Evolutionary conservation across 2,329 filamentous ascomycete genomes (phyloP), one percentile per base, ranked within the genome.

Genomic region (Ilyonectria robusta): DNA sequence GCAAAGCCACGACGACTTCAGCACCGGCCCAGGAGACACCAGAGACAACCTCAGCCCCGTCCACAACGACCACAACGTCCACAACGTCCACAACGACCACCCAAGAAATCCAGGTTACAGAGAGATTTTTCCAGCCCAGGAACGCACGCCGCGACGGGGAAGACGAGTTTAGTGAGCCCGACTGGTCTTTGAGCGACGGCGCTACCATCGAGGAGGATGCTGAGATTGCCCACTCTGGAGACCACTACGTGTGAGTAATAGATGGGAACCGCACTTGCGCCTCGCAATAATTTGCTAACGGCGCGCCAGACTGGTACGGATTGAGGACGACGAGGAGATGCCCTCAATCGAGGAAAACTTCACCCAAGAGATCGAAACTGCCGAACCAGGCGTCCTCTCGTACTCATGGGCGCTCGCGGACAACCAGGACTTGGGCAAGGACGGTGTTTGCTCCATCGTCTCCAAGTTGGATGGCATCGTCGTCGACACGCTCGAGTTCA

Each of bases 341-440:
- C 59, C 59, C 11, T 54, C 37, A 4, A 48, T 37, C 9, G 29
- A 55, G n/a, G 50, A 55, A 23, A 37, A 2, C 26, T 48, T 62
- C 37, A 17, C n/a, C 23, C 8, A 53, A 9, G 58, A 44, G 17
- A 21, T 51, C 23, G 19, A 29, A 29, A 51, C 46, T 11, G 51
- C 35, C n/a, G 46, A 59, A 17, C 35, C 44, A 11, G 35, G 33
- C 29, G 10, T 35, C 33, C 26, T 63, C 23, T 64, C 62, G 8
- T 65, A 65, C 62, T 59, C 55, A 4, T 65, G 56, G 62, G 56
- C 62, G 6, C 62, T 59, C 10, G 50, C 62, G 21, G 62, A 54
- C 15, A 33, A 19, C 17, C 44, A 62, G 21, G 40, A 51, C 54
- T 66, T 58, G 21, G 59, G 55, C 35, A 11, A n/a, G 10, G 29